These are phyloP conservation scores for Pisolithus microcarpus DNA, from an alignment of 768 basidiomycete genomes.

Conservation along the genomic window DNA sequence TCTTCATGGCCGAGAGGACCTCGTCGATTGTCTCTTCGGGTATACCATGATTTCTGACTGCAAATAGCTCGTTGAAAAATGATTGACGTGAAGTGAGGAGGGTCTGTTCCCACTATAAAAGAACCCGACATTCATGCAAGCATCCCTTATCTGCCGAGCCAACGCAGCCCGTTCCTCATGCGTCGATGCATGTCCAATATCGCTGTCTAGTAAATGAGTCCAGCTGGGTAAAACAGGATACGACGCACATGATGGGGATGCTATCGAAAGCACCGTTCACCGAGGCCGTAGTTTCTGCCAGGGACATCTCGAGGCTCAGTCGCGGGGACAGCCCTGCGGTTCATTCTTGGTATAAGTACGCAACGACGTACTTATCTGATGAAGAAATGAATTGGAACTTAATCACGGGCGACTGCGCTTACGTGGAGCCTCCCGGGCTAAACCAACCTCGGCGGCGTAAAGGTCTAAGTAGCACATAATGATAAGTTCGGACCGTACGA, in stretches of 20 bases:
- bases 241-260: slow-evolving; percentile 22
- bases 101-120: slow-evolving; percentile 54
- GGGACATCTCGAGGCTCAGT: slow-evolving; percentile 9
- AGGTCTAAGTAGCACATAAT: no score
- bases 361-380: no score
- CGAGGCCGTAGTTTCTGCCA: slow-evolving; percentile 12
- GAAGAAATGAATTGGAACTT: no score
- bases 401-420: no score
- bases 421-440: no score
- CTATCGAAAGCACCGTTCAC: slow-evolving; percentile 16
- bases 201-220: slow-evolving; percentile 8
- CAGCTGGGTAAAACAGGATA: no score
- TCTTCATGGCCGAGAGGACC: no score
- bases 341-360: no score
- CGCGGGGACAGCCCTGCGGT: no score
- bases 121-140: slow-evolving; percentile 79
- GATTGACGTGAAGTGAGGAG: not conserved
- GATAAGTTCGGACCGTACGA: no score
- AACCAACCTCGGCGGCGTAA: no score
- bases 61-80: not conserved
- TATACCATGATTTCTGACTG: not conserved
- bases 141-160: slow-evolving; percentile 56
- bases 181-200: slow-evolving; percentile 14
- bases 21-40: no score
- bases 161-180: slow-evolving; percentile 35